Base-by-base conservation (phyloP, 116 monocot genomes). In the Papilionanthe hybrid region DNA sequence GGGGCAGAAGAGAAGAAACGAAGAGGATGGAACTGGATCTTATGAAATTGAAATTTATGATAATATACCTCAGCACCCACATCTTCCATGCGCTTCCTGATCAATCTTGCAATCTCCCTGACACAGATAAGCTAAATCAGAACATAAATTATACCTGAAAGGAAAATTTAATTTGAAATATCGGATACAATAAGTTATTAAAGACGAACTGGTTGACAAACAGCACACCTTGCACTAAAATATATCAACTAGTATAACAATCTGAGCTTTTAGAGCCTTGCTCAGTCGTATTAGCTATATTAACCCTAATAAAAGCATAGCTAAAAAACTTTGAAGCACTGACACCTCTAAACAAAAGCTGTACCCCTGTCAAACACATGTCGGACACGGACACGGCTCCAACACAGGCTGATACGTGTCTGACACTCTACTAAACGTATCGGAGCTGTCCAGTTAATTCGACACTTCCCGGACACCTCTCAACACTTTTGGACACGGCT, bases 61-160 rank as follows among this genome's bases (percentile, higher is more conserved):
- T 89, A 80, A 88, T 92, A 94, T 9, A 82, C 89, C 87, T 96
- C 94, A 53, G 92, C 94, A 68, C 96, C 92, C 77, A 89, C 79
- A 73, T 82, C 82, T 79, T 76, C 84, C 86, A 94, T 86, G 56
- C 76, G 85, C 15, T 88, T 86, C 5, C 78, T 85, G 45, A 96
- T 85, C 78, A 96, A 82, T 72, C 75, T 89, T 56, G 72, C 80
- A 69, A 90, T 85, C 71, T 89, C 89, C 49, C 96, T 96, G 89
- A 41, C 43, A 81, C 19, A 71, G 42, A 27, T 76, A 58, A 23
- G 42, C 43, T 22, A 66, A 66, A 45, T 65, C 30, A 75, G 72
- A 53, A 42, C 20, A 81, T 47, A 12, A 50, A 22, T 27, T n/a
- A 66, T 45, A 43, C 45, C 56, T 29, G 20, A 30, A 49, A 53